A percentile compares a stretch with the other conserved stretches of the same genome.
Evolutionary conservation across 768 basidiomycete genomes (phyloP).

Genomic region (Pulveroboletus sp.): DNA sequence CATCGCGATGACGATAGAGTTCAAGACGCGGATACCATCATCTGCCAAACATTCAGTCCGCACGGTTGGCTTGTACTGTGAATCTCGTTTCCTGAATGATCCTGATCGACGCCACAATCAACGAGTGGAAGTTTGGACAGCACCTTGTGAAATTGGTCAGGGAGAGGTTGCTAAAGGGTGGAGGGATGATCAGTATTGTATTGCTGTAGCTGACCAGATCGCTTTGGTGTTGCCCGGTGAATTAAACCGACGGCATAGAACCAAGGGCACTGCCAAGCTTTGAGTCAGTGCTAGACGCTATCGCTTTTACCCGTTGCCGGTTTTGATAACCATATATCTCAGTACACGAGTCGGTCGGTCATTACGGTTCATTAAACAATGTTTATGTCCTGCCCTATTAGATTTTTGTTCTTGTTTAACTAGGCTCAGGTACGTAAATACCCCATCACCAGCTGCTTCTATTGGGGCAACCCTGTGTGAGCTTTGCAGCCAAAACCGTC

Average conservation of each 20-base stretch:
- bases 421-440: too few relatives aligned
- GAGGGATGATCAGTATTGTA: conserved; percentile 61
- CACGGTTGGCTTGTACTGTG: conserved; percentile 55
- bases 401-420: too few relatives aligned
- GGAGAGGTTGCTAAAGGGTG: conserved; percentile 43
- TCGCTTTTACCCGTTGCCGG: too few relatives aligned
- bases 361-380: too few relatives aligned
- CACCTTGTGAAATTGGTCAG: conserved; percentile 52
- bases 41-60: conserved; percentile 40
- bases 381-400: too few relatives aligned
- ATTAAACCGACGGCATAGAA: conserved; percentile 24
- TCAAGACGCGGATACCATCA: conserved; percentile 56
- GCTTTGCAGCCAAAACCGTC: too few relatives aligned
- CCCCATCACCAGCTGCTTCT: too few relatives aligned
- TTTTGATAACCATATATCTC: too few relatives aligned
- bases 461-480: too few relatives aligned
- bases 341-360: too few relatives aligned
- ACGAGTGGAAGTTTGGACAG: conserved; percentile 63
- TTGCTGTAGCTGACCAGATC: conserved; percentile 62
- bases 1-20: conserved; percentile 56
- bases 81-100: conserved; percentile 48
- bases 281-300: too few relatives aligned
- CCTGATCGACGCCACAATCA: conserved; percentile 56
- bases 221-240: conserved; percentile 40
- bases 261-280: conserved; percentile 19